Conservation (phyloP, 176 grass and related monocot genomes). For the Alopecurus myosuroides region DNA sequence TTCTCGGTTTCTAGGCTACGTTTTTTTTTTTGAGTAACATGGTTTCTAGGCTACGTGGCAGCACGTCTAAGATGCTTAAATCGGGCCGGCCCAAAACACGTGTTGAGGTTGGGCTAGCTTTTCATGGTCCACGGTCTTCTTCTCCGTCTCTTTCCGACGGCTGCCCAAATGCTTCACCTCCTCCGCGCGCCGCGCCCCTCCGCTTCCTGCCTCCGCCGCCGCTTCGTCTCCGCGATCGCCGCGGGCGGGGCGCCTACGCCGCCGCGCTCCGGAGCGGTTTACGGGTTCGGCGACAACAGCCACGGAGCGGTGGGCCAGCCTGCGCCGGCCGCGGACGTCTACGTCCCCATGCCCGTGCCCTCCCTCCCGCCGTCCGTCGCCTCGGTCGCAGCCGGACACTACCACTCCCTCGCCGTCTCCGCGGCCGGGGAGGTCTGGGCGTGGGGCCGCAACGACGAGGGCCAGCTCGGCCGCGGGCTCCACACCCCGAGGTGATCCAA, state of each 20-base stretch:
- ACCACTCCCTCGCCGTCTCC: slow-evolving; percentile 81
- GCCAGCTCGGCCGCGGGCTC: slow-evolving; percentile 64
- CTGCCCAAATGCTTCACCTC: slow-evolving; percentile 15
- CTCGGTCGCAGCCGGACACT: slow-evolving; percentile 56
- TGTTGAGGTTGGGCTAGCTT: not conserved
- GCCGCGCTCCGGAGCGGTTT: slow-evolving; percentile 30
- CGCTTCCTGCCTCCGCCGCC: not conserved
- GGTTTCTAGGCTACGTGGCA: not conserved
- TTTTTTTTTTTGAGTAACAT: too few species aligned
- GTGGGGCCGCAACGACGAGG: slow-evolving; percentile 88
- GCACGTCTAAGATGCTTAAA: not conserved
- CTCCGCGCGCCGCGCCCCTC: not conserved
- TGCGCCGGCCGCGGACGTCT: slow-evolving; percentile 32
- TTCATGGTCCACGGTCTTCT: not conserved
- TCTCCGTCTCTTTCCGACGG: not conserved
- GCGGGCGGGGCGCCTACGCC: not conserved
- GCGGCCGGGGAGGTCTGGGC: slow-evolving; percentile 65
- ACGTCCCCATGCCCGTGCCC: slow-evolving; percentile 61
- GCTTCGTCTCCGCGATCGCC: slow-evolving; percentile 33
- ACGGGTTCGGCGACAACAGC: slow-evolving; percentile 82
- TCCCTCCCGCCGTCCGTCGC: slow-evolving; percentile 45
- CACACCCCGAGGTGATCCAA: slow-evolving; percentile 40
- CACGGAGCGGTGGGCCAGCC: slow-evolving; percentile 58
- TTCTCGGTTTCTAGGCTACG: too few species aligned
- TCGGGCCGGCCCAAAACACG: not conserved